Evolutionary conservation across 163 green algal genomes (phyloP), one percentile per base, ranked within the genome.

Genomic region (Botryococcus braunii): DNA sequence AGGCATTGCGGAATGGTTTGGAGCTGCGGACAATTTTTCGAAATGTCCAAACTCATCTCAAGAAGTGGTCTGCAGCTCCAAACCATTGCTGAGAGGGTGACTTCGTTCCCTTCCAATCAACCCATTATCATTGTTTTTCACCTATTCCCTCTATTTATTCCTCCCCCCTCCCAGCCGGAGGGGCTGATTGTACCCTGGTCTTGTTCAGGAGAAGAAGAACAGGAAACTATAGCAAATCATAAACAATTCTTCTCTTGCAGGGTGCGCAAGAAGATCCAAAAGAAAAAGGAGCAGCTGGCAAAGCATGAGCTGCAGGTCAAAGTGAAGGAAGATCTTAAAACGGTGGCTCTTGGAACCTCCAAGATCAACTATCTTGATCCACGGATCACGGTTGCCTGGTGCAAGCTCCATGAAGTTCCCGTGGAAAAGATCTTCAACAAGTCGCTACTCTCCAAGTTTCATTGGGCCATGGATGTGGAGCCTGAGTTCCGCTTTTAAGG

Each of bases 361-460:
- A 99, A 99, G 83, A 98, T 98, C 82, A 99, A 99, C 75, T 99
- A 99, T 82, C 85, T 99, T 74, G 95, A 99, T 83, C 95, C 95
- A 0, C 84, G 90, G 58, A 96, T 96, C 74, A 92, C 90, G 11
- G 77, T 95, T 17, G 89, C 87, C 68, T 98, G 86, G 87, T 93
- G 86, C 76, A 91, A 91, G 69, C 78, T 86, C 59, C 89, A 97
- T 63, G 92, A 99, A 61, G 90, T 96, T 62, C 75, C 73, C 31
- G 74, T 83, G 27, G 82, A 82, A 39, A 84, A 82, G 71, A 82
- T 99, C 9, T 99, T 97, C 84, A 97, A 97, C 86, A 96, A 95
- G 74, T 86, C 75, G 25, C 79, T 99, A 63, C 72, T 97, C n/a
- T 78, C 68, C 71, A 99, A 99, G 75, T 99, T 99, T 74, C 71